A percentile compares a stretch with the other conserved stretches of the same genome.
Evolutionary conservation across 192 early-diverging fungal species (phyloP).

Genomic region (Backusella tarrabulga): DNA sequence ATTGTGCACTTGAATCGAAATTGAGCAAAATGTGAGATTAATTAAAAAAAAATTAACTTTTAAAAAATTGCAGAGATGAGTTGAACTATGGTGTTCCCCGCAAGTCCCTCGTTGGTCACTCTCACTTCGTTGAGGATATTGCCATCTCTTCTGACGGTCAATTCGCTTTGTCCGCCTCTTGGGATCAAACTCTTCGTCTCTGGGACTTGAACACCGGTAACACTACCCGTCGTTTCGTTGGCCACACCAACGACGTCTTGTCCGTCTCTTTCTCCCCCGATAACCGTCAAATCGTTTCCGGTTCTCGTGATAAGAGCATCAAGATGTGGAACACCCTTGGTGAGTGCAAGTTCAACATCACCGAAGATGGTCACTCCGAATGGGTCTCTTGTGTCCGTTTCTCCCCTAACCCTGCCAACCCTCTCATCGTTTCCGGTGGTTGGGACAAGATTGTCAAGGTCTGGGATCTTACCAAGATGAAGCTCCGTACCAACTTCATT

Average conservation of each 20-base stretch:
- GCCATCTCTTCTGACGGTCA: constrained; percentile 99
- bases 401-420: constrained; percentile 98
- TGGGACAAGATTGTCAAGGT: constrained; percentile 99
- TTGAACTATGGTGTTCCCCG: constrained; percentile 88
- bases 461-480: constrained; percentile 98
- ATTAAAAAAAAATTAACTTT: neutral
- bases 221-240: constrained; percentile 96
- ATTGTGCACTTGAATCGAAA: neutral
- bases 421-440: constrained; percentile 95
- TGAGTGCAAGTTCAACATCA: constrained; percentile 99
- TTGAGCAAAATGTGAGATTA: neutral
- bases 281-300: constrained; percentile 99
- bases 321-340: constrained; percentile 99
- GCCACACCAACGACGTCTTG: constrained; percentile 96
- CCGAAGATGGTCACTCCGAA: constrained; percentile 94
- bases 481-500: constrained; percentile 98
- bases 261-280: constrained; percentile 99
- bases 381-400: constrained; percentile 99
- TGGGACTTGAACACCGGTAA: constrained; percentile 97
- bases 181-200: constrained; percentile 99
- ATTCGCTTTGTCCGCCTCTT: constrained; percentile 97
- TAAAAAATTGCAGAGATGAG: constrained; percentile 65
- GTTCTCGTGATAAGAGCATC: constrained; percentile 98
- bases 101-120: constrained; percentile 94
- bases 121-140: constrained; percentile 99